Base-by-base conservation (phyloP, 768 basidiomycete species). In the Phylloporus arenicola region DNA sequence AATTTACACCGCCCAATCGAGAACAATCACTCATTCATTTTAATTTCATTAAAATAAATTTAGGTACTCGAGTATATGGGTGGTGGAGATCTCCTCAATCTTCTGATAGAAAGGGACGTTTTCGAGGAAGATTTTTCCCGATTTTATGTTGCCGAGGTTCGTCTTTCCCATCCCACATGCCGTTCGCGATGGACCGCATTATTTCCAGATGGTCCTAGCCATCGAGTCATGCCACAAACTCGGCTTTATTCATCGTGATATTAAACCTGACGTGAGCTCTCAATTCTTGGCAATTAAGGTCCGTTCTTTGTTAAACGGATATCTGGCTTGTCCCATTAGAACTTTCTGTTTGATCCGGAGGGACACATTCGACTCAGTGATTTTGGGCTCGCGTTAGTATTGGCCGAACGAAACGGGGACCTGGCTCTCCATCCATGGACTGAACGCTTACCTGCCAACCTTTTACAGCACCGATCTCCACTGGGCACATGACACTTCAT, bases 201-300 rank as follows among this genome's bases (percentile, higher is more conserved):
- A 63, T 59, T 48, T 48, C 63, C 64, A 92, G 90, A 96, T 96
- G 93, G 77, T 98, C 52, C 79, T 97, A 17, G 91, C 92, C 27
- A 85, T 98, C 54, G 88, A 94, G 67, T 86, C 86, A 54, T 94
- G 92, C 67, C 93, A 96, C 72, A 86, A 84, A 66, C 84, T 89
- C 60, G 94, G 94, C 10, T 98, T 94, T 72, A 96, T 98, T 62
- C 95, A 98, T 73, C 82, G 95, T 54, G 95, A 99, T 73, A 94
- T 97, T 71, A 94, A 96, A 70, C 89, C 92, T 60, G 90, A 94
- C 70, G 87, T 89, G 67, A 65, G 82, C 22, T 48, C 17, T 55
- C 47, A 55, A 59, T 58, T 56, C 45, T 55, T 62, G 37, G 34
- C 57, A 47, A 68, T 68, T 61, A 61, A 63, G 57, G 63, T 50